Evolutionary conservation across 164 flowering plant species (phyloP), one percentile per base, ranked within the genome.

Genomic region (Sextonia rubra): DNA sequence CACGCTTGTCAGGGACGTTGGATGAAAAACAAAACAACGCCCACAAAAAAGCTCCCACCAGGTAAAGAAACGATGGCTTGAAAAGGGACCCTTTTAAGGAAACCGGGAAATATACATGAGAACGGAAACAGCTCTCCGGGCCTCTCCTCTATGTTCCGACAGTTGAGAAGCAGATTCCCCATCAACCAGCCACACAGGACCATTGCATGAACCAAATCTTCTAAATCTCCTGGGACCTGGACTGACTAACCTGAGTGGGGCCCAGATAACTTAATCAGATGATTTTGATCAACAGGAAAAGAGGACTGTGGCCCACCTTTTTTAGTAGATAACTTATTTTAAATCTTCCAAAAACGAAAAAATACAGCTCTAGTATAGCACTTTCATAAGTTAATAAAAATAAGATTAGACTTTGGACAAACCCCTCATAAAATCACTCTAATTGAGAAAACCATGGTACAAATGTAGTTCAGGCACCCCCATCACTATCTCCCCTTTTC

Each of bases 51-150:
- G 37, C 73, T 7, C 7, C 30, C 37, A 44, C 47, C 72, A 30
- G 26, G 72, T 62, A 69, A 69, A 69, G 32, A 69, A 56, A 56
- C 47, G 32, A 20, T 44, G 63, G 72, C 20, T 58, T 44, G 27
- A 69, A 69, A 71, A 44, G 56, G 20, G 47, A 5, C 71, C 71
- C 14, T 32, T 37, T 30, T 66, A 8, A 37, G n/a, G 22, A 69
- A 69, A 27, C 58, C 58, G 20, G n/a, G 58, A 52, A 52, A 52
- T 15, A 11, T 52, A 52, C 58, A 52, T 12, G 58, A 20, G n/a
- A 15, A 15, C 3, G 58, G 58, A 20, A 52, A 52, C 58, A 15
- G 14, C n/a, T 52, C 58, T 18, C 58, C 58, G 58, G n/a, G 3
- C 58, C 44, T 37, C 44, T 37, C 58, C 23, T n/a, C 32, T 26